Base-by-base conservation (phyloP, 78 protist genomes). In the Dictyostelium brefeldianum region DNA sequence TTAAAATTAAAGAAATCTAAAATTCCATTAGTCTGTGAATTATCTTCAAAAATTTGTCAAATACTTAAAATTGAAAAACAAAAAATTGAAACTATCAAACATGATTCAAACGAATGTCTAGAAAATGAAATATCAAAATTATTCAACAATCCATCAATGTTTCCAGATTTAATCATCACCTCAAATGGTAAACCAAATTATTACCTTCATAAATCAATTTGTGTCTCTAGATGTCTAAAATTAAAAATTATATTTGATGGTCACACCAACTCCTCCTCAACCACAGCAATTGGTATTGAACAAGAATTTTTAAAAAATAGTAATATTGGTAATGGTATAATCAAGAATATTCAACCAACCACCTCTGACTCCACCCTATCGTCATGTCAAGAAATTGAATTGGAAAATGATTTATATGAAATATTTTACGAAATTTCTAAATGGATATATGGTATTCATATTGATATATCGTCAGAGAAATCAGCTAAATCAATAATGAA, bases 201-300 rank as follows among this genome's bases (percentile, higher is more conserved):
- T 62, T 80, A 80, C 47, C 11, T 87, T 14, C 93, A 87, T 87
- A 74, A 53, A 65, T 87, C 85, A 2, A 77, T 87, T n/a, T 87
- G 93, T 77, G 51, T 87, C 10, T 47, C 93, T 22, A 87, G 93
- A 87, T 87, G 93, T 77, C 93, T 70, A 48, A 87, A 87, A 51
- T 50, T 87, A 10, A 46, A 46, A 20, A 70, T 56, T 11, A 56
- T 83, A n/a, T 5, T 83, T 1, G 67, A 83, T 7, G 15, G 5
- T 73, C 4, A 8, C 10, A n/a, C n/a, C n/a, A n/a, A n/a, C n/a
- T n/a, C n/a, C n/a, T n/a, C n/a, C n/a, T 75, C 27, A 75, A 71
- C 3, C n/a, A 10, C 51, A 18, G 31, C n/a, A 17, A 50, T 31
- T 3, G 41, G 81, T 11, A 7, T 50, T 6, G 64, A 46, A 14